A percentile compares a stretch with the other conserved stretches of the same genome.
These are phyloP conservation scores for Aspergillus egyptiacus DNA, from an alignment of 495 filamentous ascomycete species.

Conservation along the genomic window DNA sequence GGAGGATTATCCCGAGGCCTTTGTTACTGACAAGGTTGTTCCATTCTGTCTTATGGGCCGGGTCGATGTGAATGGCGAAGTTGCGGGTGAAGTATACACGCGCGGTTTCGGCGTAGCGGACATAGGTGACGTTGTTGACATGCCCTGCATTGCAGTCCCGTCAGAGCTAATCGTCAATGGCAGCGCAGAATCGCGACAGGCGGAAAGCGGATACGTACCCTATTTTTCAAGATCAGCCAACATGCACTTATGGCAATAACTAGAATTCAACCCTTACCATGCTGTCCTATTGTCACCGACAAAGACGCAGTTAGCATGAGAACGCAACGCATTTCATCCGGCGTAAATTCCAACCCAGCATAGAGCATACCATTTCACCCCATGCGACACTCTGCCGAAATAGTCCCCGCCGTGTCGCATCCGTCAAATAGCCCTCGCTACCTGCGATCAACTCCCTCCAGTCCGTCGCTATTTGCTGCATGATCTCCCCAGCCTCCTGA, in stretches of 20 bases:
- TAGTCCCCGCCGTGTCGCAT: slow-evolving; percentile 56
- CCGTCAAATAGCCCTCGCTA: slow-evolving; percentile 75
- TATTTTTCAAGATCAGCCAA: slow-evolving; percentile 15
- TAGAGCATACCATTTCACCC: slow-evolving; percentile 74
- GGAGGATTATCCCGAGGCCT: slow-evolving; percentile 69
- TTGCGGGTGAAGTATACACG: slow-evolving; percentile 79
- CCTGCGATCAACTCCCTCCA: slow-evolving; percentile 77
- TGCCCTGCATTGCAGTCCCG: slow-evolving; percentile 48
- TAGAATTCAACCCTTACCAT: slow-evolving; percentile 44
- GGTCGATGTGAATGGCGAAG: slow-evolving; percentile 64
- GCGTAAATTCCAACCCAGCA: not conserved
- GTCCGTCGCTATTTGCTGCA: slow-evolving; percentile 57
- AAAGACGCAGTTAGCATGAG: slow-evolving; percentile 13
- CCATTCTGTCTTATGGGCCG: slow-evolving; percentile 61
- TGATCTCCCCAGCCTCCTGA: slow-evolving; percentile 52
- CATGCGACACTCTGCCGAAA: slow-evolving; percentile 71
- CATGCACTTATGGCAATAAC: not conserved
- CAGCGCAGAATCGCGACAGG: not conserved
- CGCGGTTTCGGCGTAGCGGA: slow-evolving; percentile 78
- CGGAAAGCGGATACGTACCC: slow-evolving; percentile 14
- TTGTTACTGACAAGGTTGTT: slow-evolving; percentile 58
- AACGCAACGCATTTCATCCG: not conserved
- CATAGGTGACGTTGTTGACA: slow-evolving; percentile 84
- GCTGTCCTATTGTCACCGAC: slow-evolving; percentile 38
- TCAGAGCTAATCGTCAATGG: not conserved